Evolutionary conservation across 2,329 filamentous ascomycete genomes (phyloP), one percentile per base, ranked within the genome.

Genomic region (Fusarium cicatricum): DNA sequence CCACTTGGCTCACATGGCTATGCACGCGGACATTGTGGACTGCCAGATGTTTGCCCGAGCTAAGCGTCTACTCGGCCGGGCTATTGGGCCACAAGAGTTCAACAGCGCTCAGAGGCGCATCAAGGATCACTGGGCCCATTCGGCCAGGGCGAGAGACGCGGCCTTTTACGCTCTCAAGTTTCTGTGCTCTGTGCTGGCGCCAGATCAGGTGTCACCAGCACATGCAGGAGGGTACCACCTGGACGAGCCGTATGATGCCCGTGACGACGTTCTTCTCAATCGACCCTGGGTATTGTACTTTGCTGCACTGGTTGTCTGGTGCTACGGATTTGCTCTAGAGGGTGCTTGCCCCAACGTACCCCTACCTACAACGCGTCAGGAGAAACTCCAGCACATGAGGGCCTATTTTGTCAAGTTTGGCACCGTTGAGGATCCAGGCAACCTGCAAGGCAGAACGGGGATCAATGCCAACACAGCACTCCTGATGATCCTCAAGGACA

Each of bases 21-120:
- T 97, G 84, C 92, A 98, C 70, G 92, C 96, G 19, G 94, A 98
- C 70, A 92, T 98, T 48, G 91, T 96, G n/a, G 94, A 98, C 73
- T 94, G 92, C 69, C 94, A 98, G 75, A 96, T 98, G 63, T 97
- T 95, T 73, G 95, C 94, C 5, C 88, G 93, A 9, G 92, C 94
- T 1, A 91, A 89, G 65, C 84, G 93, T 26, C 82, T 97, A 2
- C 85, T 98, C 4, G 94, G 95, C 17, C 87, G 94, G 40, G 88
- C 89, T 1, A 96, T 98, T 57, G 92, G 91, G 1, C 81, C 86
- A 2, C 86, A 91, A 58, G 95, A 98, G 74, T 88, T 95, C 52
- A 87, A 83, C 60, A 89, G 87, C 44, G 92, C 92, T 3, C 87
- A 91, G 64, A 85, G 90, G 52, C 87, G 92, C 60, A 95, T 97